Percentiles rank a stretch among this genome's conserved stretches.
These are phyloP conservation scores for Nitzschia sp. DNA, from an alignment of 108 stramenopile genomes.

Conservation along the genomic window DNA sequence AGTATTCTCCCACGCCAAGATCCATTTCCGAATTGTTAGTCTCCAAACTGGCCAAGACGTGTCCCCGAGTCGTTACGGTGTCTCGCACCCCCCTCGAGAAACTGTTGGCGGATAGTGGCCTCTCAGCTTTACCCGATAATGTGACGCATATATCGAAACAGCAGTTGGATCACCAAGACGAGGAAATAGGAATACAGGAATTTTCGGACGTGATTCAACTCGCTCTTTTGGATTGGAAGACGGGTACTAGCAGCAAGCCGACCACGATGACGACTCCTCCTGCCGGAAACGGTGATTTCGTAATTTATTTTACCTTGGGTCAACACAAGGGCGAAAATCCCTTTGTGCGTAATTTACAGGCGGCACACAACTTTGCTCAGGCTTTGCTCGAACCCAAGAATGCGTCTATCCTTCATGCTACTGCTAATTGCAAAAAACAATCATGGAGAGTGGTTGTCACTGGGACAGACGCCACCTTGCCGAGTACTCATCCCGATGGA, in stretches of 20 bases:
- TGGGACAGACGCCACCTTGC: slow-evolving; percentile 28
- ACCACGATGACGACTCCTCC: too few relatives aligned
- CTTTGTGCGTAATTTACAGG: slow-evolving; percentile 20
- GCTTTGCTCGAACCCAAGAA: not conserved
- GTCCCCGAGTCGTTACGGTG: slow-evolving; percentile 5
- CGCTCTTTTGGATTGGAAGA: not conserved
- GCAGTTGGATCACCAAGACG: not conserved
- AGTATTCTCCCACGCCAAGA: not conserved
- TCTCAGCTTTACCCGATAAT: not conserved
- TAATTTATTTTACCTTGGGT: slow-evolving; percentile 28
- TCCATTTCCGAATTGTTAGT: slow-evolving; percentile 28
- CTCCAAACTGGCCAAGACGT: slow-evolving; percentile 6
- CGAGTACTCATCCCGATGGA: slow-evolving; percentile 16
- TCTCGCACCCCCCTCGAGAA: slow-evolving; percentile 2
- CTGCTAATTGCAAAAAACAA: not conserved
- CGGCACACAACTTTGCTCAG: slow-evolving; percentile 19
- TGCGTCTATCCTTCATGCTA: not conserved
- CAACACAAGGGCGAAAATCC: slow-evolving; percentile 34
- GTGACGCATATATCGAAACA: not conserved
- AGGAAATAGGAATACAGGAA: not conserved
- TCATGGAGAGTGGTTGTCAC: slow-evolving; percentile 22
- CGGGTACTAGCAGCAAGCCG: too few relatives aligned
- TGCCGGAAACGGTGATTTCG: not conserved
- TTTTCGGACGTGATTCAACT: not conserved
- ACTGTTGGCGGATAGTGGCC: not conserved